These are phyloP conservation scores for Populus simonii DNA, from an alignment of 345 rosid genomes.

Conservation along the genomic window DNA sequence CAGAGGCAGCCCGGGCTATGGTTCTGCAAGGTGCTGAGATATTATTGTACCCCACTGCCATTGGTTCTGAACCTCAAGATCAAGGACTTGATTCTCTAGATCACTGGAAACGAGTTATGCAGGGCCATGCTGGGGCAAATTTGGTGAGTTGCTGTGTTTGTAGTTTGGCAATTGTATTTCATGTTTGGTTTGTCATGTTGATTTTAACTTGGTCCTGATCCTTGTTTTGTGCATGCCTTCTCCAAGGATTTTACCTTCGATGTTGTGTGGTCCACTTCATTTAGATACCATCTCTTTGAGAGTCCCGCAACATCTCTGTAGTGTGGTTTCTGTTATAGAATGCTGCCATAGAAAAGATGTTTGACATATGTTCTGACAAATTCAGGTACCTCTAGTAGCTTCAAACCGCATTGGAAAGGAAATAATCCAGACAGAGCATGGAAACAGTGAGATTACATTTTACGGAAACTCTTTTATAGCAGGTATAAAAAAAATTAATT, in stretches of 20 bases:
- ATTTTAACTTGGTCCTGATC: not conserved
- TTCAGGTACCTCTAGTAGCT: slow-evolving; percentile 77
- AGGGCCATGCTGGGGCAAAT: slow-evolving; percentile 98
- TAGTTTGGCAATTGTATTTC: not conserved
- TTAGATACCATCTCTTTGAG: not conserved
- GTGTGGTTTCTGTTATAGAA: not conserved
- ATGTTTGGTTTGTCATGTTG: not conserved
- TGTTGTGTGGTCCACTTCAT: not conserved
- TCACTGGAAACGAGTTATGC: slow-evolving; percentile 95
- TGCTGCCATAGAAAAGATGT: not conserved
- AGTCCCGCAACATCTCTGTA: not conserved
- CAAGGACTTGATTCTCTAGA: slow-evolving; percentile 82
- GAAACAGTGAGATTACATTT: slow-evolving; percentile 73
- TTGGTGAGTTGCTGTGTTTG: slow-evolving; percentile 47
- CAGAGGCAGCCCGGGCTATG: slow-evolving; percentile 94
- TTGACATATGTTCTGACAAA: slow-evolving; percentile 11
- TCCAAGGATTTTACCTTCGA: not conserved
- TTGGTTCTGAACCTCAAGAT: slow-evolving; percentile 97
- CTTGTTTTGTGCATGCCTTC: not conserved
- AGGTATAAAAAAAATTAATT: slow-evolving; percentile 30
- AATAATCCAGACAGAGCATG: slow-evolving; percentile 71
- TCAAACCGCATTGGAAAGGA: slow-evolving; percentile 87
- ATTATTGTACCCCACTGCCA: slow-evolving; percentile 87
- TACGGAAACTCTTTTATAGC: slow-evolving; percentile 86
- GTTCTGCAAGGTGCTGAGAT: slow-evolving; percentile 85